Base-by-base conservation (phyloP, 2,329 filamentous ascomycete genomes). In the Alternaria sp. region DNA sequence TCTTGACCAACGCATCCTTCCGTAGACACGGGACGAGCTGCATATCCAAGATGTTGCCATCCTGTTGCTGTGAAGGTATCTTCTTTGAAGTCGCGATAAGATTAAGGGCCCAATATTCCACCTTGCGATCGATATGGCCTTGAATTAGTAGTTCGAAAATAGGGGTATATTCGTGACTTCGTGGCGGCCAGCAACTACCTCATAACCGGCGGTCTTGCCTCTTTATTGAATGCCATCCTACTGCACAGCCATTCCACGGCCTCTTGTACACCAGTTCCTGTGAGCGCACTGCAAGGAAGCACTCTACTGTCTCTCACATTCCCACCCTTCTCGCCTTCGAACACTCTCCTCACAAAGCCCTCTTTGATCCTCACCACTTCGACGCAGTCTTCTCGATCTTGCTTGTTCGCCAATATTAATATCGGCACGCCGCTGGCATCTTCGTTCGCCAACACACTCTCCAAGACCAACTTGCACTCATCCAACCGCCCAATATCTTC, bases 291-390 rank as follows among this genome's bases (percentile, higher is more conserved):
- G 66, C 97, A 89, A 7, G 96, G 93, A 76, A 99, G 81, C 15
- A 98, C 96, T 64, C 96, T 86, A 75, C 92, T 96, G 82, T 99
- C 96, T 67, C 95, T 87, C 57, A 97, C 93, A 67, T 90, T 91
- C 45, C 86, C 87, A 0, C 93, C 93, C 82, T 95, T 96, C 77
- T 97, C 93, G 19, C 96, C 93, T 83, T 98, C 94, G 83, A 97
- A 96, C 21, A 99, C 94, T 83, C 92, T 93, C 81, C 97, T 91
- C 55, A 99, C 94, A 58, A 98, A 85, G 0, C 95, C 96, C 80
- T 99, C 96, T 82, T 99, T 99, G 77, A 99, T 97, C 68, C 93
- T 86, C 63, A 98, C 95, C 3, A 97, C 96, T 85, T 99, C 96
- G 56, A 98, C 92, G 72, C 95, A 98, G 81, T 98, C 96, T 81